Evolutionary conservation across 1,284 basidiomycete species (phyloP), one percentile per base, ranked within the genome.

Genomic region (Fereydounia khargensis): DNA sequence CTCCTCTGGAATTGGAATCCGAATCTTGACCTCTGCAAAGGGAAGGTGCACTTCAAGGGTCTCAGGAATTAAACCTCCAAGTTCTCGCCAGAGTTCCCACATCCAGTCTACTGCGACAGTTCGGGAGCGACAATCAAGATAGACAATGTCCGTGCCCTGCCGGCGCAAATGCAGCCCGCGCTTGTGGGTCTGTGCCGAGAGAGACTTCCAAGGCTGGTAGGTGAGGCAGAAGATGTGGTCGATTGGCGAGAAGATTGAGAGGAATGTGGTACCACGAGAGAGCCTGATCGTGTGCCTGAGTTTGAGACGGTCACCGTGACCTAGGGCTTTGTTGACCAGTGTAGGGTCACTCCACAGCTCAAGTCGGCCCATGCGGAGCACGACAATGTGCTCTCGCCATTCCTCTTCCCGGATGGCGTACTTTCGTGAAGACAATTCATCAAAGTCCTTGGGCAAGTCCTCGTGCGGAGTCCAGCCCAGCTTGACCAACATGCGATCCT

Each of bases 401-500:
- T 83, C 82, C 63, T 85, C 83, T 48, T 81, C 83, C n/a, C 81
- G 79, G 8, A 89, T 74, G 49, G 85, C 76, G 39, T 71, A 70
- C 28, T 63, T 63, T 13, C 74, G 67, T 6, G 86, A 83, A 46
- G 82, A 79, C 25, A 77, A 75, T 64, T 89, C 88, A 65, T 89
- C 84, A 64, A 89, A 89, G 36, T 80, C 74, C 5, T 70, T 57
- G 4, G 81, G 77, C 1, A 87, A 61, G 19, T 77, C 77, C 47
- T 83, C 82, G 3, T 78, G 77, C 42, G 81, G 81, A 4, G 83
- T 83, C 65, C 85, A 83, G 35, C 81, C 83, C 8, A 85, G 80
- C 52, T 87, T 82, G 34, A 91, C 84, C 11, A 90, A 81, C 87
- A 91, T 91, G 58, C 89, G 81, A 74, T 91, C 89, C 87, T 75